Base-by-base conservation (phyloP, 2,329 filamentous ascomycete species). In the Fusarium foetens region DNA sequence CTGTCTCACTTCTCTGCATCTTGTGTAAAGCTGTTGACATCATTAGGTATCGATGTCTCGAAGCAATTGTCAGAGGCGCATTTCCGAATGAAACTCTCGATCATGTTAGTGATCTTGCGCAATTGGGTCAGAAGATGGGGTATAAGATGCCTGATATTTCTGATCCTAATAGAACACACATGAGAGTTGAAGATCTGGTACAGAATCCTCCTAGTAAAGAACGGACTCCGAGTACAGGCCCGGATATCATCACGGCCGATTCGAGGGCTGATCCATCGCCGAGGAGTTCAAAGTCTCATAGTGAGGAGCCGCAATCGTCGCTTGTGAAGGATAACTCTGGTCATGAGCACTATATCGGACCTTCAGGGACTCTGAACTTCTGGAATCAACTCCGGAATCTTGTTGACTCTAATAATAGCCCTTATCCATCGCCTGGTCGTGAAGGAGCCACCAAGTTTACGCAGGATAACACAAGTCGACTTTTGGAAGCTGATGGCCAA, bases 301-400 rank as follows among this genome's bases (percentile, higher is more conserved):
- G 61, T 13, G 73, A 77, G 16, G 75, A 75, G 33, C 68, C 74
- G 11, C 70, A 73, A 17, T 58, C 76, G 1, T 77, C 73, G 9
- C 67, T 81, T 9, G 77, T 81, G 10, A 75, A 75, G 16, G 81
- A 82, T 31, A 77, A 79, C 3, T 75, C 79, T 17, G 81, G 81
- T 0, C 79, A 78, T 45, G 77, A 79, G 63, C 80, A 83, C 55
- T 83, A 81, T 45, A 81, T 82, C 31, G 81, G 81, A 1, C 81
- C 80, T 7, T 82, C 81, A 1, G 81, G 81, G 4, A 81, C 79
- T 5, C 75, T 82, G 19, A 78, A 79, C 60, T 83, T 83, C 52
- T 72, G 81, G 49, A 79, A 78, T 4, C 77, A 82, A 58, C 75
- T 83, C 2, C 78, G 81, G 5, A 67, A 78, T n/a, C 73, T 82